Evolutionary conservation across 139 green algal species (phyloP), one percentile per base, ranked within the genome.

Genomic region (Chlamydomonas sp.): DNA sequence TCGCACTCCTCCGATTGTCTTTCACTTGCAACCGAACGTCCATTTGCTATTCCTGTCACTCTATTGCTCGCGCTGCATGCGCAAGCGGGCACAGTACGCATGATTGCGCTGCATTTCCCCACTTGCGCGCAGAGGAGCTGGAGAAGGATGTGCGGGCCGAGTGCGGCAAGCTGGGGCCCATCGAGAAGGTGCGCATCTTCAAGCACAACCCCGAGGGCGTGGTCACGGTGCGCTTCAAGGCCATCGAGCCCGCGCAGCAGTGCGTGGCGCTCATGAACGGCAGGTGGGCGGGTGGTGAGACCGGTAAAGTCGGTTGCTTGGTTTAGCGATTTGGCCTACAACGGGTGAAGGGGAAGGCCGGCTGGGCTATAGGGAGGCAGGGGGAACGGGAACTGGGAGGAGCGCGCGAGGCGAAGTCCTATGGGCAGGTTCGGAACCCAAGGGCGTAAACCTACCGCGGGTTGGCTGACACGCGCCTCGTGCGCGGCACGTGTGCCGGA

Each of bases 201-300:
- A 85, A 92, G 64, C 66, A 89, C 62, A 94, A 99, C 90, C 95
- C 97, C 0, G 89, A 98, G 62, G 97, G 97, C 63, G 93, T 98
- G 7, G 91, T 99, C 17, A 94, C 90, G 3, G 85, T 99, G 17
- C 93, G 93, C 68, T 99, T 99, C 89, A 94, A 94, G 6, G 88
- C 92, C 0, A 62, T 89, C 61, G 94, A 98, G 74, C 89, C 89
- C 3, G 97, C 95, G 1, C 78, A 96, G 58, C 84, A 91, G 63
- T 99, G 97, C 86, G 80, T 99, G 1, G 17, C 67, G 2, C 60
- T 92, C 16, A 99, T 99, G 97, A 89, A 99, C 58, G 96, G 95
- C 0, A 90, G 97, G 84, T 89, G 74, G 8, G 88, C 0, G 10
- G 72, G 20, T 10, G 72, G n/a, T 20, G 5, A 20, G 8, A 74